A percentile compares a stretch with the other conserved stretches of the same genome.
These are phyloP conservation scores for Chrysanthemum seticuspe DNA, from an alignment of 129 eudicot species.

Conservation along the genomic window DNA sequence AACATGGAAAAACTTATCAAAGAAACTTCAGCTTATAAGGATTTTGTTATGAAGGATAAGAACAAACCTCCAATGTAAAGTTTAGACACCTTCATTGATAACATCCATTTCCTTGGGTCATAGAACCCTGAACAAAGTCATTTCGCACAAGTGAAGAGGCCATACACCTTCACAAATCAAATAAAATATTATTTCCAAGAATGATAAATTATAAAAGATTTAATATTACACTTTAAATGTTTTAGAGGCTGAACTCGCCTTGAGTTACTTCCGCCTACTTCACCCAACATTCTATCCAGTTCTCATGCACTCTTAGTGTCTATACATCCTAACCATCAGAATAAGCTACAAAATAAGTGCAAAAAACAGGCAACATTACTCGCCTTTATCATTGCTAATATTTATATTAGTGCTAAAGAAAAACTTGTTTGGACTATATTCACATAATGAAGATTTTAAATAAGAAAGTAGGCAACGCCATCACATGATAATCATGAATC, in stretches of 20 bases:
- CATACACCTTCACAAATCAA: constrained; percentile 70
- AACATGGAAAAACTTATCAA: not conserved
- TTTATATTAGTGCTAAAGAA: too few relatives aligned
- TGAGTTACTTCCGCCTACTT: constrained; percentile 79
- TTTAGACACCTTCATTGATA: constrained; percentile 87
- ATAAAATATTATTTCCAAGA: not conserved
- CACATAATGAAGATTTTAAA: too few relatives aligned
- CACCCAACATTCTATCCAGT: constrained; percentile 97
- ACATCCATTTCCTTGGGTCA: constrained; percentile 95
- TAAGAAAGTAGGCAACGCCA: too few relatives aligned
- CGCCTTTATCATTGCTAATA: too few relatives aligned
- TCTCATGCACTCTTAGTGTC: constrained; percentile 82
- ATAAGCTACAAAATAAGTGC: constrained; percentile 89
- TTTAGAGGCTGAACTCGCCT: constrained; percentile 43
- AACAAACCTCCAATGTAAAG: constrained; percentile 73
- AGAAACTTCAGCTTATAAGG: not conserved
- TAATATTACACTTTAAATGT: not conserved
- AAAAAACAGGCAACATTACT: constrained; percentile 70
- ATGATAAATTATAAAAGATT: not conserved
- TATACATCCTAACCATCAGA: constrained; percentile 96
- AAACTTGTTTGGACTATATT: too few relatives aligned
- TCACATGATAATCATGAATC: not conserved
- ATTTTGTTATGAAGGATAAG: not conserved
- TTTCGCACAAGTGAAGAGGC: constrained; percentile 87
- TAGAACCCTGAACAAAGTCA: constrained; percentile 89